Conservation (phyloP, 208 protist genomes). For the Acanthamoeba culbertsoni region DNA sequence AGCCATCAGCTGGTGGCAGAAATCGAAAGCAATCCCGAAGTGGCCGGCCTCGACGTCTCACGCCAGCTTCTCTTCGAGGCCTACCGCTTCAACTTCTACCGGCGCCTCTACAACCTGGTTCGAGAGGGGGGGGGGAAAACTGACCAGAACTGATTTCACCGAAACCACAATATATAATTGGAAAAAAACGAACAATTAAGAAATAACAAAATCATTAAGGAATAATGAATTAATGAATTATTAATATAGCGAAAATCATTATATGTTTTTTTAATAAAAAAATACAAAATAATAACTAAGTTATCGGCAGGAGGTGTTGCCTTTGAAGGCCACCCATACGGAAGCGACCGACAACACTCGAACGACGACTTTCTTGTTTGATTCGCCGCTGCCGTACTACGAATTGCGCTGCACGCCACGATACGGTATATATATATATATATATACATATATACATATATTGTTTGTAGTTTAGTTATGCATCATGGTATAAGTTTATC, state of each 20-base stretch:
- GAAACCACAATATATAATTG: too few relatives aligned
- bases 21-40: neutral
- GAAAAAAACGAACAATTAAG: too few relatives aligned
- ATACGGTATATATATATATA: neutral
- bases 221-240: too few relatives aligned
- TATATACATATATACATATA: neutral
- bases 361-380: neutral
- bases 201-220: too few relatives aligned
- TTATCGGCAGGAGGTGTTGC: too few relatives aligned
- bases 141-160: too few relatives aligned
- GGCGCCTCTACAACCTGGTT: slow-evolving; percentile 5
- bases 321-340: neutral
- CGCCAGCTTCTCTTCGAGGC: neutral
- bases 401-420: neutral
- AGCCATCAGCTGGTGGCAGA: neutral
- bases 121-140: too few relatives aligned
- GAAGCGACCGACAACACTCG: neutral
- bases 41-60: neutral
- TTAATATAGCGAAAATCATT: too few relatives aligned
- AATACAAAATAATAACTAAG: too few relatives aligned
- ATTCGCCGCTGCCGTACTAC: neutral
- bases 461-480: too few relatives aligned
- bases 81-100: slow-evolving; percentile 12
- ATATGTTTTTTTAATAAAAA: too few relatives aligned
- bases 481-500: neutral